Evolutionary conservation across 768 basidiomycete species (phyloP).

Genomic region (Stropharia rugosoannulata): DNA sequence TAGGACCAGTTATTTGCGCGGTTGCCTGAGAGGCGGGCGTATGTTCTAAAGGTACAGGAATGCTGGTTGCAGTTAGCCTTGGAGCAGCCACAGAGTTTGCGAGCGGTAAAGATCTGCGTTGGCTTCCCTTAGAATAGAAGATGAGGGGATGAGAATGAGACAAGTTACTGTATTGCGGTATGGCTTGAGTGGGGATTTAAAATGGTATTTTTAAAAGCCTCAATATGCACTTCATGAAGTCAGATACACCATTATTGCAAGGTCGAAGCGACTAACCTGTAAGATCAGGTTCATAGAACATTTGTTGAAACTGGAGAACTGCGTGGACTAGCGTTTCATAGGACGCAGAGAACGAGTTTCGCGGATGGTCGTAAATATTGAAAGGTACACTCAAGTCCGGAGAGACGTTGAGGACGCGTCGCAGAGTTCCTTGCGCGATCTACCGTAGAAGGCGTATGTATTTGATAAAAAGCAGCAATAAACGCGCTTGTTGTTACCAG

Average conservation of each 20-base stretch:
- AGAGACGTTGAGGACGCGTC: slow-evolving; percentile 23
- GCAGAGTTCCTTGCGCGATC: slow-evolving; percentile 38
- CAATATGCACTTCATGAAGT: background rate
- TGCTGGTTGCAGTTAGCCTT: too few relatives aligned
- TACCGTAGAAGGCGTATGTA: slow-evolving; percentile 13
- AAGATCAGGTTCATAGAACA: slow-evolving; percentile 34
- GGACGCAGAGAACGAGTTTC: slow-evolving; percentile 30
- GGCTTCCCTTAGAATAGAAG: too few relatives aligned
- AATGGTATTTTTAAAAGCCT: background rate
- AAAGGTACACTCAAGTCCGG: slow-evolving; percentile 24
- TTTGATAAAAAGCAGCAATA: background rate
- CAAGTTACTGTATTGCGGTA: too few relatives aligned
- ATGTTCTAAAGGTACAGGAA: too few relatives aligned
- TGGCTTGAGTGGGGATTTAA: background rate
- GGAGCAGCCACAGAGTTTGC: too few relatives aligned
- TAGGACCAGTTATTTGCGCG: too few relatives aligned
- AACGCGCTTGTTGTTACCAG: slow-evolving; percentile 29
- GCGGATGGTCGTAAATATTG: slow-evolving; percentile 23
- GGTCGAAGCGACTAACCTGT: slow-evolving; percentile 22
- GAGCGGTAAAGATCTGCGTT: too few relatives aligned
- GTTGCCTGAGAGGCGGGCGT: too few relatives aligned
- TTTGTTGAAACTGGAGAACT: slow-evolving; percentile 24
- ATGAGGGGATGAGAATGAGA: too few relatives aligned
- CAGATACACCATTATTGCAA: background rate
- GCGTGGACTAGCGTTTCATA: slow-evolving; percentile 35